Base-by-base conservation (phyloP, 2,329 filamentous ascomycete species). In the Cladosporium sp. region DNA sequence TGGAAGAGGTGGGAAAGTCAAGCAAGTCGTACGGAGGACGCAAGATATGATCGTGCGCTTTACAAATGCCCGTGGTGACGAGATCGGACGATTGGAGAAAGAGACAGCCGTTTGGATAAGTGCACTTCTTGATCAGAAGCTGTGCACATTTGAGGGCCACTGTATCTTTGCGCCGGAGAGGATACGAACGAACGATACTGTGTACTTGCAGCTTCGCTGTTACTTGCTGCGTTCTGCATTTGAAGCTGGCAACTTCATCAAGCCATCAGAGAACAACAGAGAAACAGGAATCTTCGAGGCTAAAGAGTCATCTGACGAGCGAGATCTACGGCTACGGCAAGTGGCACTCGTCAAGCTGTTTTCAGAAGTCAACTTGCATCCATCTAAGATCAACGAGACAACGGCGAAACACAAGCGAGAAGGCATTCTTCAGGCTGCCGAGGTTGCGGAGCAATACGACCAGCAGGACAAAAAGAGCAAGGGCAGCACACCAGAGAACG, bases 21-120 rank as follows among this genome's bases (percentile, higher is more conserved):
- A 78, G 59, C 81, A 83, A 12, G 81, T 84, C n/a, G 81, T 84
- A 0, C 86, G 88, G 44, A 88, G 87, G 72, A 88, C 91, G 58
- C 85, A 89, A 24, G 95, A 99, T 80, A 88, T 97, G 6, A 86
- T 99, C 67, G 96, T 98, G 30, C 88, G 95, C 1, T 98, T 99
- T 74, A 96, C 91, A 0, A 96, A 92, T 73, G 78, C 83, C 11
- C 85, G 81, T 61, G 93, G 93, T 0, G 87, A 89, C 64, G 95
- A 99, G 76, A 86, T 99, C 58, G 95, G 95, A 4, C 86, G 95
- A 67, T 78, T 99, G 44, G 89, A 93, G 32, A 94, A 93, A 72
- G 93, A 98, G 38, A 89, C 88, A 5, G 93, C 95, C 4, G 87
- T 88, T 67, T 99, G 95, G 93, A 91, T 98, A 6, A 97, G 95